Conservation (phyloP, 106 monocot species). For the Acorus gramineus region DNA sequence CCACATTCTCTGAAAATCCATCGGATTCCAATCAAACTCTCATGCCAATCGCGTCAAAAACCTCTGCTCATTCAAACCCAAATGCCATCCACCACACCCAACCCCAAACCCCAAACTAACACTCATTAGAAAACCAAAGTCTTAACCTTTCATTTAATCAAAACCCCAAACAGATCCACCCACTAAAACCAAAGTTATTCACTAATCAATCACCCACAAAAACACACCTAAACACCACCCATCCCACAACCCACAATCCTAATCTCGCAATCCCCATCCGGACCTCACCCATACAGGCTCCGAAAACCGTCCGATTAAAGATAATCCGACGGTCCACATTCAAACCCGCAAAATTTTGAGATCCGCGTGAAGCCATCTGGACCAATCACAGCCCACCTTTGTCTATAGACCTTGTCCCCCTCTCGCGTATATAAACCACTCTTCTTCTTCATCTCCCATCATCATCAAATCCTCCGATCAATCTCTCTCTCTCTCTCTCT, state of each 20-base stretch:
- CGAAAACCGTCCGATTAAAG: constrained; percentile 19
- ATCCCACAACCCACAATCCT: background rate
- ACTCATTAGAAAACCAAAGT: constrained; percentile 25
- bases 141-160: background rate
- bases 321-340: constrained; percentile 31
- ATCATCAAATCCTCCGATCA: background rate
- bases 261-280: constrained; percentile 7
- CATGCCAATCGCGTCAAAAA: constrained; percentile 8
- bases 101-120: constrained; percentile 10
- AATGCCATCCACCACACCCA: constrained; percentile 7
- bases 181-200: constrained; percentile 4
- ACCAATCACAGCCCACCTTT: constrained; percentile 25
- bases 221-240: constrained; percentile 30
- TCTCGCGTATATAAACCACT: constrained; percentile 20
- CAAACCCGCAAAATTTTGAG: background rate
- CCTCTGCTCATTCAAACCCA: background rate
- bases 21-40: constrained; percentile 22
- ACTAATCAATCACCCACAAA: constrained; percentile 16
- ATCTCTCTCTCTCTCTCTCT: background rate
- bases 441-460: background rate
- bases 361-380: constrained; percentile 21
- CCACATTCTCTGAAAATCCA: background rate
- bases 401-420: background rate
- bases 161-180: background rate
- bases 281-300: background rate